Conservation (phyloP, 1,284 basidiomycete genomes). For the Apiotrichum gracile region DNA sequence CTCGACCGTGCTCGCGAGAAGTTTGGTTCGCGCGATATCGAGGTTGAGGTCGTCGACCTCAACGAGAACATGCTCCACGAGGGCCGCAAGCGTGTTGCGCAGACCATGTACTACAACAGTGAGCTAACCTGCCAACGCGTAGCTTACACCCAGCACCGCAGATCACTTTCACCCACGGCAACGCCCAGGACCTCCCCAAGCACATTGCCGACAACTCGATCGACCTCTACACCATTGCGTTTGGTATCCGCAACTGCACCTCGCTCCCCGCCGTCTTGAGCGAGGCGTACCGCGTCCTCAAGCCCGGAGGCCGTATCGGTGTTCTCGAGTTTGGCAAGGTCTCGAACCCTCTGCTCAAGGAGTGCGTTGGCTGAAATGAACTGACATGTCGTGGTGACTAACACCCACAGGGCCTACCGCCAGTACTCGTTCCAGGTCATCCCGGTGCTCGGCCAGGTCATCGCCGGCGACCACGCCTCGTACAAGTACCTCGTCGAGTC, state of each 20-base stretch:
- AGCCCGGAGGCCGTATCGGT: conserved; percentile 92
- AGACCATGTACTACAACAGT: conserved; percentile 97
- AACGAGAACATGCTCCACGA: conserved; percentile 93
- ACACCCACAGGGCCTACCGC: conserved; percentile 67
- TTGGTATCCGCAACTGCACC: conserved; percentile 97
- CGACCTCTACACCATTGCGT: conserved; percentile 97
- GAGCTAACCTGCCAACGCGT: conserved; percentile 43
- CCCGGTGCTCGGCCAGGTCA: conserved; percentile 86
- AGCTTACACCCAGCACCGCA: conserved; percentile 67
- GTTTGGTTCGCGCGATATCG: conserved; percentile 79
- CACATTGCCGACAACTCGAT: conserved; percentile 69
- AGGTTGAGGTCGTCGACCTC: conserved; percentile 89
- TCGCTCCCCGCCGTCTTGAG: conserved; percentile 79
- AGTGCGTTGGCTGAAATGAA: conserved; percentile 54
- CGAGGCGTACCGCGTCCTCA: conserved; percentile 90
- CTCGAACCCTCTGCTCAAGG: conserved; percentile 75
- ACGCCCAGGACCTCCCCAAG: conserved; percentile 73
- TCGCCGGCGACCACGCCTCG: conserved; percentile 90
- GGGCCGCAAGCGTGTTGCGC: conserved; percentile 82
- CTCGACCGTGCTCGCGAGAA: conserved; percentile 85
- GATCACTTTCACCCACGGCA: conserved; percentile 85
- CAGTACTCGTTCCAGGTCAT: conserved; percentile 96
- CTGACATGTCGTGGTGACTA: background rate
- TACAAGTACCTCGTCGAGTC: conserved; percentile 99
- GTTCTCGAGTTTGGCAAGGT: conserved; percentile 97